Conservation (phyloP, 2,329 filamentous ascomycete genomes). For the Fusarium verrucosum region DNA sequence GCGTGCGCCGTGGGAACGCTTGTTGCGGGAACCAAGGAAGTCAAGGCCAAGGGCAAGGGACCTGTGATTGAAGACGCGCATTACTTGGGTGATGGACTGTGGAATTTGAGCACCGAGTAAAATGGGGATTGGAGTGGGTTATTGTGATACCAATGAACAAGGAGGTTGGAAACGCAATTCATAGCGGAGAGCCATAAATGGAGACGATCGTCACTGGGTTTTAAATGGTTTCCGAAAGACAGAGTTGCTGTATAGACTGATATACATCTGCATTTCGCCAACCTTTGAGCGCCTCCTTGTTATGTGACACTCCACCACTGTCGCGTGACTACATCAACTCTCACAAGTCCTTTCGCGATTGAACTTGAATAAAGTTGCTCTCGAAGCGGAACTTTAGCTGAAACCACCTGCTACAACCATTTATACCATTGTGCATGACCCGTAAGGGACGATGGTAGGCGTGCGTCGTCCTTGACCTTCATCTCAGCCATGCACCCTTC, state of each 20-base stretch:
- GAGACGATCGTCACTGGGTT: neutral
- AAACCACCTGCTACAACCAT: too few species aligned
- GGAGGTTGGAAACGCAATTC: neutral
- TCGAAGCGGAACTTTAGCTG: too few species aligned
- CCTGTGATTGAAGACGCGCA: slow-evolving; percentile 94
- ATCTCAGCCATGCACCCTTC: too few species aligned
- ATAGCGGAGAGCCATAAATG: neutral
- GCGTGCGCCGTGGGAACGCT: slow-evolving; percentile 88
- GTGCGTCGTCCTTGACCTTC: too few species aligned
- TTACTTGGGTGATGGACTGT: slow-evolving; percentile 92
- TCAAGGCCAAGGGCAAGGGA: slow-evolving; percentile 93
- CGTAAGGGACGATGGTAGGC: too few species aligned
- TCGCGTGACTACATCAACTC: neutral
- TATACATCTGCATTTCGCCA: neutral
- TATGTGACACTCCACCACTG: too few species aligned
- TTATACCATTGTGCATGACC: too few species aligned
- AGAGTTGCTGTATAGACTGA: neutral
- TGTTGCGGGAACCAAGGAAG: slow-evolving; percentile 86
- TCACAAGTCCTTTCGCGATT: neutral
- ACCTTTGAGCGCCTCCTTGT: neutral
- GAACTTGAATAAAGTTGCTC: rapidly evolving
- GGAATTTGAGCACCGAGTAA: slow-evolving; percentile 72
- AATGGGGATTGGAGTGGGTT: neutral
- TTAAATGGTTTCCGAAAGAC: neutral
- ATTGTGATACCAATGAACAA: slow-evolving; percentile 37